Base-by-base conservation (phyloP, 2,329 filamentous ascomycete species). In the Apiospora hydei region DNA sequence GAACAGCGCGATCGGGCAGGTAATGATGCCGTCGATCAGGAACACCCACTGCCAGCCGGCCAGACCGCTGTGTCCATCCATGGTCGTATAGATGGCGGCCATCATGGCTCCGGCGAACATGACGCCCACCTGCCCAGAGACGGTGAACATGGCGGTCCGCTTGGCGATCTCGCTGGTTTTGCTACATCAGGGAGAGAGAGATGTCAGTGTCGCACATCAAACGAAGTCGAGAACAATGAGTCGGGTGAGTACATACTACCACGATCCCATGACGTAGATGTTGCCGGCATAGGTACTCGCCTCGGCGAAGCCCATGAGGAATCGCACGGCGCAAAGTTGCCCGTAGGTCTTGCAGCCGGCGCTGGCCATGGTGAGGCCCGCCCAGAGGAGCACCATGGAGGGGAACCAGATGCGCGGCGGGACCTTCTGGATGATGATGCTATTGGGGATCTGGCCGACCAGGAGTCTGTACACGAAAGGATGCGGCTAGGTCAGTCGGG, bases 21-120 rank as follows among this genome's bases (percentile, higher is more conserved):
- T 87, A 71, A 87, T 86, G 13, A 86, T 78, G 2, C 84, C 84
- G 71, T 87, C 85, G 38, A 87, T 83, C 3, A 77, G 71, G 34
- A 82, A 82, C 0, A 82, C 74, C 81, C 81, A 83, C 38, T 84
- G 78, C 87, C 87, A 88, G 1, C 84, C 84, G 3, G 80, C 78
- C 6, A 87, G 76, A 1, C 85, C 83, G 8, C 76, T 77, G 13
- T 83, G 77, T 0, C 88, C 87, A 34, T 86, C 76, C 72, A 78
- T 74, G 4, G 79, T 79, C 34, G 81, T 76, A 69, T 76, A 74
- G 26, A 79, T 77, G 3, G 85, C 86, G 0, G 85, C 85, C 77
- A 89, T 88, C 72, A 90, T 85, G 69, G 88, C 85, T 0, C 87
- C 87, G 7, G 83, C 83, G 68, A 89, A 87, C 83, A 88, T 86